Base-by-base conservation (phyloP, 2,329 filamentous ascomycete species). In the Fusarium scirpi region DNA sequence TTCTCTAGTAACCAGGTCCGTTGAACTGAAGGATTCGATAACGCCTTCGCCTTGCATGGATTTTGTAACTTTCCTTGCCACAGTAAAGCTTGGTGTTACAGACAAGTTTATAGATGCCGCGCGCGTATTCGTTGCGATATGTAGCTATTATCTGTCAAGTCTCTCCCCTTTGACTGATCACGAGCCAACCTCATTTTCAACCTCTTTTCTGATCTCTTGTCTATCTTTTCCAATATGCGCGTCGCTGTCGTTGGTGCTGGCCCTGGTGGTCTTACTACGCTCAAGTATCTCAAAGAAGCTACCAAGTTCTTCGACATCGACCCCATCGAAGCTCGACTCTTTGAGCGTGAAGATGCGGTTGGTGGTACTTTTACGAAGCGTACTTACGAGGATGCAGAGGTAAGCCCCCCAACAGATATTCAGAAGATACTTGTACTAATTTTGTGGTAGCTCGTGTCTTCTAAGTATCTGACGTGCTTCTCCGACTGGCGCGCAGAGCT, bases 271-370 rank as follows among this genome's bases (percentile, higher is more conserved):
- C 46, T 49, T 13, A 20, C 22, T 13, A 49, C 46, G 7, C 29
- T 49, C 4, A 49, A 49, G 46, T 49, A 49, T 3, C 20, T 49
- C 20, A 49, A 32, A 32, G 46, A 49, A 8, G 46, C 46, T 49
- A 49, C 46, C 29, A 49, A 49, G 7, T 32, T 49, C 46, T 49
- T 49, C 24, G 46, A 34, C 10, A 18, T 32, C 7, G 46, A 49
- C 12, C 46, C 29, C 9, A 49, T 49, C 11, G 46, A 49, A 12
- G 46, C 30, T 20, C 46, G 46, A 22, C 46, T 49, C 46, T 49
- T 49, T n/a, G 46, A 49, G 46, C 46, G 46, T 18, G 46, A 49
- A 49, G 46, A 49, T n/a, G 29, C 16, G 5, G 46, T 49, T 18
- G 46, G 46, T 24, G 46, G 46, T 18, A 49, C 46, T 6, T 49